Percentiles rank a stretch among this genome's conserved stretches.
phyloP scores from a whole-genome alignment of 164 flowering plant genomes.

The Macadamia tetraphylla region DNA sequence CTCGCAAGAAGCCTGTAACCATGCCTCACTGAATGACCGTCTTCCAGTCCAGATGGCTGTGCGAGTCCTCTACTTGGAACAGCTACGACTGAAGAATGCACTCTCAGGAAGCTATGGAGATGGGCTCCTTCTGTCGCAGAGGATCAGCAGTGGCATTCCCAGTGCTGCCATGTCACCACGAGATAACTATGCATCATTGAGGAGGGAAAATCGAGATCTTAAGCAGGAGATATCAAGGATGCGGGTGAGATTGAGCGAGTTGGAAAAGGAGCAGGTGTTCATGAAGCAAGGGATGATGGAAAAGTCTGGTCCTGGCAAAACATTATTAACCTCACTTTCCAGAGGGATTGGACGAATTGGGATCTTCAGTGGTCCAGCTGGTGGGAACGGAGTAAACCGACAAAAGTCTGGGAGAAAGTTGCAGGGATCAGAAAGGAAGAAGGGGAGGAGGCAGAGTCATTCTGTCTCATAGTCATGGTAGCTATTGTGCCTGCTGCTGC shows the following conservation, averaged over 20 bases:
- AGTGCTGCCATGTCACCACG: conserved; percentile 77
- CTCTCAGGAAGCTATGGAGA: conserved; percentile 48
- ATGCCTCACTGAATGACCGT: conserved; percentile 78
- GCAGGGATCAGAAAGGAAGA: conserved; percentile 39
- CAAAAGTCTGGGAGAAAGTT: conserved; percentile 38
- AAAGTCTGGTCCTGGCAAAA: conserved; percentile 43
- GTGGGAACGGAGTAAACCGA: conserved; percentile 38
- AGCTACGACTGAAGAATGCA: conserved; percentile 52
- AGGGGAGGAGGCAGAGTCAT: conserved; percentile 44
- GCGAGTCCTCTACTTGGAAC: conserved; percentile 66
- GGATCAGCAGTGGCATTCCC: conserved; percentile 60
- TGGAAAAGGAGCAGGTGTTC: conserved; percentile 69
- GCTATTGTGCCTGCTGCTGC: no score
- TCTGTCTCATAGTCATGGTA: conserved; percentile 34
- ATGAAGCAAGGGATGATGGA: conserved; percentile 74
- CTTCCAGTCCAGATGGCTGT: conserved; percentile 69
- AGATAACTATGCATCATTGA: conserved; percentile 72
- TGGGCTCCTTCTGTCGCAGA: conserved; percentile 44
- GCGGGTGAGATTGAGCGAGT: conserved; percentile 67
- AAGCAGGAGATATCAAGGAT: conserved; percentile 72
- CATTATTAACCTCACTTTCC: conserved; percentile 52
- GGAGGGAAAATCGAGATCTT: conserved; percentile 74
- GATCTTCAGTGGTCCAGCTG: conserved; percentile 37
- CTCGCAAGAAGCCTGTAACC: conserved; percentile 69
- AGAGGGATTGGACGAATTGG: conserved; percentile 54